Percentiles rank a stretch among this genome's conserved stretches.
These are phyloP conservation scores for Nitzschia palea DNA, from an alignment of 108 stramenopile genomes.

Conservation along the genomic window DNA sequence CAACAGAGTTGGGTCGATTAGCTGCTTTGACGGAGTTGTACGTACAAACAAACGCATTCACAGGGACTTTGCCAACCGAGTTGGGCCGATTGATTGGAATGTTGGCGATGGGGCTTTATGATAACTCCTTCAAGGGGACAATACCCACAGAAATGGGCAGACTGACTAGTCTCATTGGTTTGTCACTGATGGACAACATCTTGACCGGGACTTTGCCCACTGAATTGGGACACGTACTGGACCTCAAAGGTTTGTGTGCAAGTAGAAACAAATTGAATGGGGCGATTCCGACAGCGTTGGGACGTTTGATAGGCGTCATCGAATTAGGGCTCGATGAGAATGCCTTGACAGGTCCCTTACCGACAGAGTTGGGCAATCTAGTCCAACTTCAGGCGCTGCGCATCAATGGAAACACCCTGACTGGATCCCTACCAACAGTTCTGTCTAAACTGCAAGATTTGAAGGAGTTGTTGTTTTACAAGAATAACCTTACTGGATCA, in stretches of 20 bases:
- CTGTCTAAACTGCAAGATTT: too few relatives aligned
- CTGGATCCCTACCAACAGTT: too few relatives aligned
- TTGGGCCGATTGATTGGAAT: constrained; percentile 23
- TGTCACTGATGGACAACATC: constrained; percentile 28
- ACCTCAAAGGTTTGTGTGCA: constrained; percentile 42
- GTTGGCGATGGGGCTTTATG: constrained; percentile 21
- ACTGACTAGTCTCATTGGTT: constrained; percentile 31
- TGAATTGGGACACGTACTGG: constrained; percentile 30
- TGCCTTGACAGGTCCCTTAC: constrained; percentile 34
- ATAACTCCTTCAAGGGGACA: constrained; percentile 16
- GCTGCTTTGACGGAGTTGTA: constrained; percentile 31
- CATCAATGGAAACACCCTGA: too few relatives aligned
- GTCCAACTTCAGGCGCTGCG: too few relatives aligned
- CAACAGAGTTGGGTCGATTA: constrained; percentile 25
- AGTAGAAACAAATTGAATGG: constrained; percentile 54
- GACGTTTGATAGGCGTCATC: constrained; percentile 25
- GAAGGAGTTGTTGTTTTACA: too few relatives aligned
- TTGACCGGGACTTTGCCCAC: constrained; percentile 32
- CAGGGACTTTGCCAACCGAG: constrained; percentile 24
- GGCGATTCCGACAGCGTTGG: constrained; percentile 56
- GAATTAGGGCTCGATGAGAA: constrained; percentile 43
- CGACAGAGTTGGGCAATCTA: constrained; percentile 19
- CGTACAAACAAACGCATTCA: constrained; percentile 14
- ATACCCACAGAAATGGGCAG: constrained; percentile 15
- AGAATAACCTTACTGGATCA: too few relatives aligned